Evolutionary conservation across 176 grass and related monocot species (phyloP), one percentile per base, ranked within the genome.

Genomic region (Echinochloa phyllopogon): DNA sequence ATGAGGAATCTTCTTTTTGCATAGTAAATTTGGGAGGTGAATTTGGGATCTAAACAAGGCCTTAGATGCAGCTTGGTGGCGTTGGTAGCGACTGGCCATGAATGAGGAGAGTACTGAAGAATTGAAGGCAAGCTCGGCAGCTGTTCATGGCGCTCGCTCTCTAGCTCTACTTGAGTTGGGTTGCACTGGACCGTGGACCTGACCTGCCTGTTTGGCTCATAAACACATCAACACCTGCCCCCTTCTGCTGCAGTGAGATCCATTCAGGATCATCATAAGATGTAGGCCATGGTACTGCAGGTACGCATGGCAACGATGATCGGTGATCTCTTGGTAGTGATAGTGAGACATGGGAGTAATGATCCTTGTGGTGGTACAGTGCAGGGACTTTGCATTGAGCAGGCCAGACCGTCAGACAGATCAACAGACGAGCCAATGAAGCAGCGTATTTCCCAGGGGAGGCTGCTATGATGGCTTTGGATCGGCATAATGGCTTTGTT

Each of bases 391-490:
- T 51, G 55, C 55, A 65, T 16, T 38, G 53, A 77, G 21, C 73
- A 57, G 56, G 43, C 48, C 36, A 69, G 63, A 53, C 17, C 45
- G 56, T 47, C 45, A 84, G 64, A 37, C 67, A 59, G 24, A 33
- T 33, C 29, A 33, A 33, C 29, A 33, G 29, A 1, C 15, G 21
- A 23, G 20, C 51, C 49, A 75, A 53, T 55, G 50, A 55, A 37
- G 15, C 24, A 37, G 21, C 41, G 51, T 60, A 70, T n/a, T 21
- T 4, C 56, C 45, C 14, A 67, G 8, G 76, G 24, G 33, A 59
- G 56, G 51, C 38, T 67, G 63, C 83, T 49, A 86, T 86, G 45
- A 51, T 74, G 55, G 78, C 75, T 65, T 82, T 85, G 67, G 79
- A 73, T 56, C 1, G 65, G 40, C 79, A 67, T 83, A 51, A 52